These are phyloP conservation scores for Blastobotrys muscicola DNA, from an alignment of 805 yeast species.

Conservation along the genomic window DNA sequence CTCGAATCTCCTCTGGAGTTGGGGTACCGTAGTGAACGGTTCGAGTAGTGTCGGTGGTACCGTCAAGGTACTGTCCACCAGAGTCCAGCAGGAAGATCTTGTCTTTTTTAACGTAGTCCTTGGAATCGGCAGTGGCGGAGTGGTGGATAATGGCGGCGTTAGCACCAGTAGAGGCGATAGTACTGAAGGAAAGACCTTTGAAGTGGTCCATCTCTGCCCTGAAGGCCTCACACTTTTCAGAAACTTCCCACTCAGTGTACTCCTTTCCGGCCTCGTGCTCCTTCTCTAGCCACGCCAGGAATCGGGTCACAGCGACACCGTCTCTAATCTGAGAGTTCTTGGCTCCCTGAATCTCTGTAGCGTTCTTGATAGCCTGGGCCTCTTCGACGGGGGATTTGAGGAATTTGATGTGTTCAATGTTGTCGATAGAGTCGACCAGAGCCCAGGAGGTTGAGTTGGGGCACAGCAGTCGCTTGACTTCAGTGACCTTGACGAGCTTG, in stretches of 20 bases:
- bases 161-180: slow-evolving; percentile 67
- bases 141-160: slow-evolving; percentile 75
- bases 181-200: slow-evolving; percentile 58
- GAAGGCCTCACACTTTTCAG: slow-evolving; percentile 37
- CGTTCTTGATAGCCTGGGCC: slow-evolving; percentile 69
- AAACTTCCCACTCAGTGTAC: too few species aligned
- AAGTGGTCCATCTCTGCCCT: slow-evolving; percentile 30
- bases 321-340: slow-evolving; percentile 73
- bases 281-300: slow-evolving; percentile 74
- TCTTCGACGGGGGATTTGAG: slow-evolving; percentile 53
- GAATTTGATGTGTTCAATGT: slow-evolving; percentile 30
- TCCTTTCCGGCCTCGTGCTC: slow-evolving; percentile 47
- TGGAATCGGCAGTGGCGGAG: slow-evolving; percentile 47
- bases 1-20: slow-evolving; percentile 44
- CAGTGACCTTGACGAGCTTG: slow-evolving; percentile 5
- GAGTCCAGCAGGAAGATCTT: slow-evolving; percentile 74
- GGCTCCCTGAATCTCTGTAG: slow-evolving; percentile 61
- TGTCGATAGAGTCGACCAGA: slow-evolving; percentile 42
- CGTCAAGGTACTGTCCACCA: slow-evolving; percentile 87
- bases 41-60: slow-evolving; percentile 94
- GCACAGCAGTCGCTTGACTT: slow-evolving; percentile 33
- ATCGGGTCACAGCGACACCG: slow-evolving; percentile 65
- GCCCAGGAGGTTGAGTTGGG: slow-evolving; percentile 64
- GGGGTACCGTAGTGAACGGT: slow-evolving; percentile 65
- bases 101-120: slow-evolving; percentile 52